phyloP scores from a whole-genome alignment of 108 stramenopile genomes.

The Seminavis robusta region DNA sequence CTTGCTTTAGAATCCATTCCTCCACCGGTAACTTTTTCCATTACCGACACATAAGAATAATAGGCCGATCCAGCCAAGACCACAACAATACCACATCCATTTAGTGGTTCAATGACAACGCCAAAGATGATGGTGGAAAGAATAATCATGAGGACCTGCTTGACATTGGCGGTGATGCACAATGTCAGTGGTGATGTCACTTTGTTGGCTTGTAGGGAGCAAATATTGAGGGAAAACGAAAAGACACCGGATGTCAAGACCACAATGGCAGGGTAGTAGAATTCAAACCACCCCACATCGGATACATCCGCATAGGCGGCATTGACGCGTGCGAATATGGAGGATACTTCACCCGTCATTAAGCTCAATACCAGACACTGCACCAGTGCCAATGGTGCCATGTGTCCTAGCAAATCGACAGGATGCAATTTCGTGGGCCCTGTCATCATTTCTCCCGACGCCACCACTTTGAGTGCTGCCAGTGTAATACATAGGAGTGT shows the following conservation, averaged over 20 bases:
- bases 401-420: slow-evolving; percentile 71
- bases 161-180: slow-evolving; percentile 87
- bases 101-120: slow-evolving; percentile 43
- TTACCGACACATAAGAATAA: slow-evolving; percentile 70
- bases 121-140: slow-evolving; percentile 53
- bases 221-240: slow-evolving; percentile 79
- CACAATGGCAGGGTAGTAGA: slow-evolving; percentile 34
- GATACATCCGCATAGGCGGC: slow-evolving; percentile 3
- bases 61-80: slow-evolving; percentile 69
- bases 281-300: too few relatives aligned
- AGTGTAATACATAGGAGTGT: slow-evolving; percentile 55
- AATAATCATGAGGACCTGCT: slow-evolving; percentile 79
- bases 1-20: too few relatives aligned
- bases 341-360: slow-evolving; percentile 55
- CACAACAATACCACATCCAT: slow-evolving; percentile 63
- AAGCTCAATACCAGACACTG: slow-evolving; percentile 49
- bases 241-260: slow-evolving; percentile 53
- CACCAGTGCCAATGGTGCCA: slow-evolving; percentile 81
- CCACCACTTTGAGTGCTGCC: slow-evolving; percentile 71
- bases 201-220: slow-evolving; percentile 81
- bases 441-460: slow-evolving; percentile 71
- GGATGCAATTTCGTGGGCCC: slow-evolving; percentile 72
- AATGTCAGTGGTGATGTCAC: slow-evolving; percentile 82
- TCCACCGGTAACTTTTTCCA: too few relatives aligned
- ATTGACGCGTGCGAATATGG: slow-evolving; percentile 32